phyloP scores from a whole-genome alignment of 352 stramenopile species.

The Pythium insidiosum region DNA sequence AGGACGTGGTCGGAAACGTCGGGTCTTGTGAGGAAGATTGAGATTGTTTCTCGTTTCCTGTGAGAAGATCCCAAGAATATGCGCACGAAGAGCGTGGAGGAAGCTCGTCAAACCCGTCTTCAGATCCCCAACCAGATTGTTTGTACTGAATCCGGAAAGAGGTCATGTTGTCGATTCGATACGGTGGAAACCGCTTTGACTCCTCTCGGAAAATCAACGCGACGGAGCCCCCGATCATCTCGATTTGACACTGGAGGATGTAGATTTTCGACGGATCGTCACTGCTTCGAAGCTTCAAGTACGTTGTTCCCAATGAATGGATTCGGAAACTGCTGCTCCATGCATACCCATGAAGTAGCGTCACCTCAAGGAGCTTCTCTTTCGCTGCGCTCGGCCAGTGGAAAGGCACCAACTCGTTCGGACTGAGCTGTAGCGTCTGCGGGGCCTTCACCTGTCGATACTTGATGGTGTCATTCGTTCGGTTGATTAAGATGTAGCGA shows the following conservation, averaged over 20 bases:
- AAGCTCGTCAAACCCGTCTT: conserved; percentile 72
- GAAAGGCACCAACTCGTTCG: conserved; percentile 76
- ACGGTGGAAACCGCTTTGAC: conserved; percentile 80
- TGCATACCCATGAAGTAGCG: conserved; percentile 67
- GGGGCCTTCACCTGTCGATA: conserved; percentile 74
- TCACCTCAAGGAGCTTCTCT: conserved; percentile 82
- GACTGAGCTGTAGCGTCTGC: conserved; percentile 58
- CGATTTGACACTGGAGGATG: conserved; percentile 85
- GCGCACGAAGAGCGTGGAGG: conserved; percentile 60
- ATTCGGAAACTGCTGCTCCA: conserved; percentile 86
- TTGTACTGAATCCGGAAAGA: conserved; percentile 86
- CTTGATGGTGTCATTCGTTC: conserved; percentile 76
- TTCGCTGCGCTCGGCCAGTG: conserved; percentile 74
- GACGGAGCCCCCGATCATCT: conserved; percentile 80
- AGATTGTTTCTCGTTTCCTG: conserved; percentile 52
- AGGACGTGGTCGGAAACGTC: conserved; percentile 47
- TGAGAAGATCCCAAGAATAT: conserved; percentile 84
- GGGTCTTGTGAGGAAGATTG: conserved; percentile 53
- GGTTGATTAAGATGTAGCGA: conserved; percentile 85
- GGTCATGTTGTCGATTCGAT: conserved; percentile 89
- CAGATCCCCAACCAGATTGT: conserved; percentile 65
- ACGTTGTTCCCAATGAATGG: conserved; percentile 78
- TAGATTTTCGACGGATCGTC: conserved; percentile 69
- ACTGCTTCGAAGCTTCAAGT: conserved; percentile 77
- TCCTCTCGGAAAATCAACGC: conserved; percentile 81